A percentile compares a stretch with the other conserved stretches of the same genome.
Evolutionary conservation across 2,329 filamentous ascomycete species (phyloP).

Genomic region (Aspergillus fijiensis): DNA sequence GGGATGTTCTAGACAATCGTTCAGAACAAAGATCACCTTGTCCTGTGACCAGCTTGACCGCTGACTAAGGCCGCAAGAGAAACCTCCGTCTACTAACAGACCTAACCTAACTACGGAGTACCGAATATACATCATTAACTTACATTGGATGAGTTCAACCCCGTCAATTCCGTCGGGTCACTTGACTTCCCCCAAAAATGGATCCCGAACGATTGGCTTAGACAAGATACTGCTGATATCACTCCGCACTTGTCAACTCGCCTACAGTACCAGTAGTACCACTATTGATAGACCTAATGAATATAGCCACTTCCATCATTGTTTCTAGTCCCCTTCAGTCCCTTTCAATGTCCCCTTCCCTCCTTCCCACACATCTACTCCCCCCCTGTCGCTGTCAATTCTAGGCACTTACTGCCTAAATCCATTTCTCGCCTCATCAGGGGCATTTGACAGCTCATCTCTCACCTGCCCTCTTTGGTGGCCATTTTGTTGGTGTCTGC

Average conservation of each 20-base stretch:
- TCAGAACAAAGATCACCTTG: conserved; percentile 22
- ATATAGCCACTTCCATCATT: conserved; percentile 9
- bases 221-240: conserved; percentile 15
- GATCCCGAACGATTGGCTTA: conserved; percentile 21
- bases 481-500: conserved; percentile 21
- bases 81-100: neutral
- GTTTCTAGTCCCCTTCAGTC: neutral
- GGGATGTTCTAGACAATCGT: conserved; percentile 23
- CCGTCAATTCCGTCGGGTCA: conserved; percentile 20
- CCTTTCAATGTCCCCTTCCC: neutral
- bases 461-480: neutral
- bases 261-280: neutral
- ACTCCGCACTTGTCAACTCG: conserved; percentile 15
- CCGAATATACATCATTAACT: too few species aligned
- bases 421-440: conserved; percentile 5
- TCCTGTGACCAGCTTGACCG: conserved; percentile 26
- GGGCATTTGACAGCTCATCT: conserved; percentile 4
- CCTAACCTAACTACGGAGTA: too few species aligned
- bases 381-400: conserved; percentile 1
- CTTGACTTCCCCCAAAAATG: conserved; percentile 24
- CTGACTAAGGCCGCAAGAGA: conserved; percentile 20
- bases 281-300: conserved; percentile 8
- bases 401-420: conserved; percentile 7
- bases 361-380: neutral
- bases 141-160: conserved; percentile 8